Conservation (phyloP, 2,329 filamentous ascomycete genomes). For the Diaporthe sp. region DNA sequence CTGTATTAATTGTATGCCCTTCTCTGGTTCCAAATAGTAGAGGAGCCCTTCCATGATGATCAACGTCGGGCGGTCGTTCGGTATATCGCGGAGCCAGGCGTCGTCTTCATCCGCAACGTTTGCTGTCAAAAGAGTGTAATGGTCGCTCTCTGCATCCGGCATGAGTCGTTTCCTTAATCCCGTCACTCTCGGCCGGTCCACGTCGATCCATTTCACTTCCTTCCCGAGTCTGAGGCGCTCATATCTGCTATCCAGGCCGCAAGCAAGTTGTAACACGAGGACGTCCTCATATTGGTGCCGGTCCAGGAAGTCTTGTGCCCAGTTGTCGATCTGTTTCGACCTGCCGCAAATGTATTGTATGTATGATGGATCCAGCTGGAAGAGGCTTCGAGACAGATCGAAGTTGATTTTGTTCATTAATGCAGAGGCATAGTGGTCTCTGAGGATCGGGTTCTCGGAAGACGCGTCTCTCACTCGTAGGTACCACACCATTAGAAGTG, state of each 20-base stretch:
- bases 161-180: constrained; percentile 44
- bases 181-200: constrained; percentile 45
- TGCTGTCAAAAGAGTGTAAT: constrained; percentile 38
- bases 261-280: constrained; percentile 46
- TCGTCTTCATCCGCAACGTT: constrained; percentile 42
- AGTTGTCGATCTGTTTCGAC: constrained; percentile 44
- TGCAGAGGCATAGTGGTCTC: constrained; percentile 42
- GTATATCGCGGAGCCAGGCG: constrained; percentile 44
- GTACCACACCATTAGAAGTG: constrained; percentile 26
- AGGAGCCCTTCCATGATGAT: constrained; percentile 47
- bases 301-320: constrained; percentile 45
- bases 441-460: constrained; percentile 41
- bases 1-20: constrained; percentile 42
- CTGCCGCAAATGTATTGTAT: constrained; percentile 43
- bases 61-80: constrained; percentile 43
- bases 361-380: constrained; percentile 43
- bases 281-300: constrained; percentile 43
- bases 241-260: constrained; percentile 46
- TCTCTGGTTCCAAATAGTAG: constrained; percentile 43
- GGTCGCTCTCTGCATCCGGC: constrained; percentile 35
- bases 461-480: constrained; percentile 28
- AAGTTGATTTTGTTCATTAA: constrained; percentile 45
- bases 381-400: constrained; percentile 40
- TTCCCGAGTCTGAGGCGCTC: constrained; percentile 39
- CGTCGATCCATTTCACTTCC: constrained; percentile 46